phyloP scores from a whole-genome alignment of 345 rosid species.

The Eucalyptus brandiana region DNA sequence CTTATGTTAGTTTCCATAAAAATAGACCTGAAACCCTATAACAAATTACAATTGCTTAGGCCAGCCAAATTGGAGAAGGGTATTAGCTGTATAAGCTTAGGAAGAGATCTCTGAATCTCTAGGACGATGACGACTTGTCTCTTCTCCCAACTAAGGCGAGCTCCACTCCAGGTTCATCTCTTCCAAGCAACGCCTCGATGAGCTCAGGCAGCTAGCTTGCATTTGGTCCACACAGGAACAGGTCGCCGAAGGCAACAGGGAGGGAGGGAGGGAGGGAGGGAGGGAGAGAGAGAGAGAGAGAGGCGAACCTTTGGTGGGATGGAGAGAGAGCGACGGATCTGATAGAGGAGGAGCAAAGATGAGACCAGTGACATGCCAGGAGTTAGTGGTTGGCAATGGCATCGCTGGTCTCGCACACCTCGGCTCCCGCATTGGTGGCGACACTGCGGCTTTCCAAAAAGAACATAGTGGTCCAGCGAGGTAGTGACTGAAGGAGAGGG shows the following conservation, averaged over 20 bases:
- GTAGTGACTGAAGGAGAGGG: neutral
- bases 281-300: neutral
- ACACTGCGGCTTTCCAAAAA: neutral
- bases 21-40: neutral
- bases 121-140: neutral
- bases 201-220: neutral
- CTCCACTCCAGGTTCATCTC: neutral
- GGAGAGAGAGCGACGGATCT: neutral
- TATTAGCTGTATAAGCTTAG: neutral
- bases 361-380: neutral
- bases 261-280: neutral
- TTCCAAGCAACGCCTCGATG: neutral
- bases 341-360: neutral
- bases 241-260: neutral
- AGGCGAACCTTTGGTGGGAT: neutral
- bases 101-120: neutral
- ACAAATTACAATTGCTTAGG: no score
- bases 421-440: neutral
- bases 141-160: neutral
- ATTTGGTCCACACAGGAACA: neutral
- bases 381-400: neutral
- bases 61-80: no score
- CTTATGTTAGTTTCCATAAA: neutral
- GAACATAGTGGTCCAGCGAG: neutral
- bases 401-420: neutral